Base-by-base conservation (phyloP, 768 basidiomycete species). In the Sutorius australiensis region DNA sequence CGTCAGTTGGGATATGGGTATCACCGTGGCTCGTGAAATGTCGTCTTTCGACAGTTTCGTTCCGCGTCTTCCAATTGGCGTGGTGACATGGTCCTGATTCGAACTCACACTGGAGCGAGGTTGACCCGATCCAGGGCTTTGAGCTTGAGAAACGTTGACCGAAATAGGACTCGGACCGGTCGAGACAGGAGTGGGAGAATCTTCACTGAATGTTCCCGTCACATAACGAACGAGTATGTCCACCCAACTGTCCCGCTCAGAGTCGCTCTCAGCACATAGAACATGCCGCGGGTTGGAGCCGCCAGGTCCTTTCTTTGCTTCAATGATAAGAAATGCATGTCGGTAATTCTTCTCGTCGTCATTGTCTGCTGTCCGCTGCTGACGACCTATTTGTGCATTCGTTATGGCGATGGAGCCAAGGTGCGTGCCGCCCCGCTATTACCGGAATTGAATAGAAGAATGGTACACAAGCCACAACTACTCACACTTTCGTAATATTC, bases 251-350 rank as follows among this genome's bases (percentile, higher is more conserved):
- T 99, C 97, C 41, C 97, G 80, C 66, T 95, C 94, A 40, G 78
- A 73, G 70, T 99, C 97, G 65, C 92, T 97, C 72, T 97, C 93
- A 0, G 97, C 97, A 64, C 97, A 98, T 5, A 99, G 76, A 37
- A 99, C 95, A 66, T 98, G 95, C 16, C 92, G 82, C 30, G 87
- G 77, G 62, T 81, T 83, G 44, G 82, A 78, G 16, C 84, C 86
- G 32, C 80, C 80, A 2, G 87, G 83, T 3, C 79, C 82, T 57
- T 82, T 87, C 70, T 83, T 89, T 17, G 83, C 83, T 69, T 97
- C 95, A 55, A 98, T 92, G 62, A 99, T 91, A 56, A 99, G 83
- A 73, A 99, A 98, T 1, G 97, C 97, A 66, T 99, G 97, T 21
- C 94, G 83, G 60, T 97, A 97, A 59, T 95, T 90, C 64, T 92